phyloP scores from a whole-genome alignment of 306 rosid genomes.

The Astragalus glycyphyllos region DNA sequence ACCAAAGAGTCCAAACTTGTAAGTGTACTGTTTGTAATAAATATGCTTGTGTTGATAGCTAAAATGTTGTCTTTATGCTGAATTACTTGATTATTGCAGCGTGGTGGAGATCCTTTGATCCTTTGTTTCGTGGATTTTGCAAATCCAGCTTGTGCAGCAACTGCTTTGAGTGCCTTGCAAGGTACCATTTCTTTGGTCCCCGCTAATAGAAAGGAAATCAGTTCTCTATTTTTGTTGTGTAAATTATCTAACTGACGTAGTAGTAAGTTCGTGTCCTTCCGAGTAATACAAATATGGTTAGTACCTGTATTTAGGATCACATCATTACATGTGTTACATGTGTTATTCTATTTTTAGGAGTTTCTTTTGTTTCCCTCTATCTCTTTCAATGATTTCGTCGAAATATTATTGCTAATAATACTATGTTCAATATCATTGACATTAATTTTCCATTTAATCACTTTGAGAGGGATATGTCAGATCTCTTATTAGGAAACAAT shows the following conservation, averaged over 20 bases:
- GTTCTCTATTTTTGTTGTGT: not conserved
- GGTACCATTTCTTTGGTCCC: constrained; percentile 51
- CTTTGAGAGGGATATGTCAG: not conserved
- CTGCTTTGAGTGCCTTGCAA: constrained; percentile 92
- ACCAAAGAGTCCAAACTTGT: constrained; percentile 87
- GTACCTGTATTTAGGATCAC: not conserved
- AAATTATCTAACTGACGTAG: not conserved
- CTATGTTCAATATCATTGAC: not conserved
- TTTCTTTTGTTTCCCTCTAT: not conserved
- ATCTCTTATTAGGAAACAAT: too few species aligned
- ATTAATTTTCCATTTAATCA: not conserved
- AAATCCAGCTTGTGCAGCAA: constrained; percentile 89
- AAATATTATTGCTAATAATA: not conserved
- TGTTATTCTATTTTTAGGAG: not conserved
- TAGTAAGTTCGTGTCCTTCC: not conserved
- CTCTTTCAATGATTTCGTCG: not conserved
- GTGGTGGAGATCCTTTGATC: constrained; percentile 90
- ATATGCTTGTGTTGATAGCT: constrained; percentile 29
- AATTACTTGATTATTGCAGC: constrained; percentile 60
- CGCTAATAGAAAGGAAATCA: constrained; percentile 25
- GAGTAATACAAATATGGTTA: not conserved
- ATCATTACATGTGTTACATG: not conserved
- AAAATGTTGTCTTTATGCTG: constrained; percentile 15
- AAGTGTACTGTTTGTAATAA: constrained; percentile 44
- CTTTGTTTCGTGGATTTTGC: constrained; percentile 91